These are phyloP conservation scores for Vitis riparia DNA, from an alignment of 164 flowering plant species.

Conservation along the genomic window DNA sequence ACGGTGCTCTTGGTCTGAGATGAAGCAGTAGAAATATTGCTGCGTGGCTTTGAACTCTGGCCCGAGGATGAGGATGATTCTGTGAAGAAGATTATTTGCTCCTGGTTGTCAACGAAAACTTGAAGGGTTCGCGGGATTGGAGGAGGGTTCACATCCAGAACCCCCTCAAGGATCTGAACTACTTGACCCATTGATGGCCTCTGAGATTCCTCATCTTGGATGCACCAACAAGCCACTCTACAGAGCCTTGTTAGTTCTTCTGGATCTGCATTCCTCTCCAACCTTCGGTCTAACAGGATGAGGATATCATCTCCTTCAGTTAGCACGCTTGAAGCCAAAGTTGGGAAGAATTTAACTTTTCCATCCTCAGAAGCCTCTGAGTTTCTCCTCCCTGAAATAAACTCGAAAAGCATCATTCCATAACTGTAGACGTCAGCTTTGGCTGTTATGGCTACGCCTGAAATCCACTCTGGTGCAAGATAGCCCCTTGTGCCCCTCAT, in stretches of 20 bases:
- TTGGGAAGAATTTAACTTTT: constrained; percentile 26
- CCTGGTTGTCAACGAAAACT: constrained; percentile 22
- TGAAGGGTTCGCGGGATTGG: constrained; percentile 30
- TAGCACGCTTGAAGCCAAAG: constrained; percentile 16
- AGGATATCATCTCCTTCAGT: constrained; percentile 19
- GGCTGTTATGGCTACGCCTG: constrained; percentile 34
- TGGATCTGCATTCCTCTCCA: constrained; percentile 22
- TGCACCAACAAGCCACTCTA: constrained; percentile 35
- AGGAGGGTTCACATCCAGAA: constrained; percentile 26
- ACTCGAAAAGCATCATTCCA: constrained; percentile 45
- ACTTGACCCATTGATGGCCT: constrained; percentile 40
- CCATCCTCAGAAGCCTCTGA: constrained; percentile 20
- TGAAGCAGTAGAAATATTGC: constrained; percentile 22
- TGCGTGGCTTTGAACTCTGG: constrained; percentile 24
- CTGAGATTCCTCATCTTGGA: constrained; percentile 28
- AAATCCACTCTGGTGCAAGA: constrained; percentile 45
- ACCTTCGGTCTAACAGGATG: constrained; percentile 26
- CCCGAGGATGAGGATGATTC: constrained; percentile 28
- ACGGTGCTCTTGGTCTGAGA: constrained; percentile 25
- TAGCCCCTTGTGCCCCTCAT: constrained; percentile 47
- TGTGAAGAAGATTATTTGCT: constrained; percentile 40
- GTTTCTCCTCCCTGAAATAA: constrained; percentile 39
- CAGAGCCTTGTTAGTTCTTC: constrained; percentile 23
- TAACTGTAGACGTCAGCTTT: constrained; percentile 45
- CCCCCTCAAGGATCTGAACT: constrained; percentile 38